These are phyloP conservation scores for Haemoproteus tartakovskyi DNA, from an alignment of 169 alveolate genomes.

Conservation along the genomic window DNA sequence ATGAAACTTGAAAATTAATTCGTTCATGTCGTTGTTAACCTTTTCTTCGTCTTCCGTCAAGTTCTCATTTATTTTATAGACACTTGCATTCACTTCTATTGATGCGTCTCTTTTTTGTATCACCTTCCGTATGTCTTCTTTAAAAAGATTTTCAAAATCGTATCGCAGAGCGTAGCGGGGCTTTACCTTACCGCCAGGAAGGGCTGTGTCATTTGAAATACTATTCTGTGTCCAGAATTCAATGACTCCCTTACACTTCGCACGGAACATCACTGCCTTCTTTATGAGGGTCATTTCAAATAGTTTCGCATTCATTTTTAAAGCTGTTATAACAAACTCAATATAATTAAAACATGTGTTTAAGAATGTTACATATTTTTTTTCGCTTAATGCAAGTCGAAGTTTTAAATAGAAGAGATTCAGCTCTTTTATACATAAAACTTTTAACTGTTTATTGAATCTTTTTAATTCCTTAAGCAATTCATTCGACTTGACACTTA, in stretches of 20 bases:
- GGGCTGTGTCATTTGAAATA: too few relatives aligned
- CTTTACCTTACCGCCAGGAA: too few relatives aligned
- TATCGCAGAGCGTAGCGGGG: conserved; percentile 1
- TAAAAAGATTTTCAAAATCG: conserved; percentile 12
- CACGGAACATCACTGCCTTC: not conserved
- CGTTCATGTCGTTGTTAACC: conserved; percentile 1
- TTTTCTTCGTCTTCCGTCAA: conserved; percentile 6
- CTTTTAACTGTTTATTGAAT: conserved; percentile 7
- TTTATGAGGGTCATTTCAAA: conserved; percentile 41
- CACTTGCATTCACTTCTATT: not conserved
- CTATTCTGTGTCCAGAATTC: conserved; percentile 57
- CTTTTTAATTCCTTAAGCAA: conserved; percentile 10
- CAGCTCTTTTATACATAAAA: conserved; percentile 9
- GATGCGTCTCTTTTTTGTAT: conserved; percentile 7
- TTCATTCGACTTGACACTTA: conserved; percentile 43
- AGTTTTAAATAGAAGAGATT: conserved; percentile 20
- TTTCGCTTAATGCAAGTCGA: conserved; percentile 29
- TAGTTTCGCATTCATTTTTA: conserved; percentile 11
- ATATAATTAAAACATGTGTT: conserved; percentile 39
- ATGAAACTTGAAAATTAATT: conserved; percentile 85
- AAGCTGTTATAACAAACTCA: not conserved
- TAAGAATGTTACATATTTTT: conserved; percentile 47
- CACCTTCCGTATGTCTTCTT: not conserved
- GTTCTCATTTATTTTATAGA: not conserved
- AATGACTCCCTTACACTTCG: conserved; percentile 7